Conservation (phyloP, 352 stramenopile genomes). For the Globisporangium paddicum region DNA sequence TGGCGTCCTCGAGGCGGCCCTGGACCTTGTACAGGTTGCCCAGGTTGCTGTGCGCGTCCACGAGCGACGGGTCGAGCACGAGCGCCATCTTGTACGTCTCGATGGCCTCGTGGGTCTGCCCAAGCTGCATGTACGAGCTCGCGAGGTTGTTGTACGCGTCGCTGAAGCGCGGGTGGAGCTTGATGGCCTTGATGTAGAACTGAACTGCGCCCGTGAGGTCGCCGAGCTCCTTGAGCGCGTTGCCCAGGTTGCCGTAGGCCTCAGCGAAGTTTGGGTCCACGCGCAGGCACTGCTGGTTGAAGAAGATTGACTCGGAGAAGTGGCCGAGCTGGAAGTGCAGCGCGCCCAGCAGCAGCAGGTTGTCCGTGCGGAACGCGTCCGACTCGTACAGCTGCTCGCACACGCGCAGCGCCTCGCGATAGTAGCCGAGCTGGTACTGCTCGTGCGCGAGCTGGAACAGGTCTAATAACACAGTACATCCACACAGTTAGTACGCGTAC, state of each 20-base stretch:
- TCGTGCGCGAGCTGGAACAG: conserved; percentile 76
- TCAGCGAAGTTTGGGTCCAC: conserved; percentile 91
- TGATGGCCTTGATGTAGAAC: conserved; percentile 93
- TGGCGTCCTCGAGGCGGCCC: conserved; percentile 80
- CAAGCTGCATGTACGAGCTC: conserved; percentile 90
- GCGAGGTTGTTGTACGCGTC: conserved; percentile 93
- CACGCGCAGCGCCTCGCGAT: conserved; percentile 74
- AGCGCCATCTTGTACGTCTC: conserved; percentile 95
- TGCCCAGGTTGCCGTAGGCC: conserved; percentile 92
- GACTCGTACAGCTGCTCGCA: conserved; percentile 89
- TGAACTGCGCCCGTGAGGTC: conserved; percentile 87
- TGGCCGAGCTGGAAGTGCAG: conserved; percentile 93
- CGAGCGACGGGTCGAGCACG: conserved; percentile 80
- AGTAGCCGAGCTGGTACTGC: conserved; percentile 86
- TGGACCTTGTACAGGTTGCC: conserved; percentile 92
- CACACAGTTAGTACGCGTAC: too few relatives aligned
- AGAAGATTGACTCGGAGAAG: conserved; percentile 92
- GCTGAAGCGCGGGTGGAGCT: conserved; percentile 87
- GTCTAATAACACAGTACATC: too few relatives aligned
- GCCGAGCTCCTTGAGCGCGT: conserved; percentile 93
- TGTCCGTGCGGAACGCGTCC: conserved; percentile 87
- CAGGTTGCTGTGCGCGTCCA: conserved; percentile 94
- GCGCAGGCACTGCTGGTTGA: conserved; percentile 93
- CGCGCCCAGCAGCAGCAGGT: conserved; percentile 90
- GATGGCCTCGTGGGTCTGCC: conserved; percentile 84